Evolutionary conservation across 2,329 filamentous ascomycete genomes (phyloP).

Genomic region (Clonostachys byssicola): DNA sequence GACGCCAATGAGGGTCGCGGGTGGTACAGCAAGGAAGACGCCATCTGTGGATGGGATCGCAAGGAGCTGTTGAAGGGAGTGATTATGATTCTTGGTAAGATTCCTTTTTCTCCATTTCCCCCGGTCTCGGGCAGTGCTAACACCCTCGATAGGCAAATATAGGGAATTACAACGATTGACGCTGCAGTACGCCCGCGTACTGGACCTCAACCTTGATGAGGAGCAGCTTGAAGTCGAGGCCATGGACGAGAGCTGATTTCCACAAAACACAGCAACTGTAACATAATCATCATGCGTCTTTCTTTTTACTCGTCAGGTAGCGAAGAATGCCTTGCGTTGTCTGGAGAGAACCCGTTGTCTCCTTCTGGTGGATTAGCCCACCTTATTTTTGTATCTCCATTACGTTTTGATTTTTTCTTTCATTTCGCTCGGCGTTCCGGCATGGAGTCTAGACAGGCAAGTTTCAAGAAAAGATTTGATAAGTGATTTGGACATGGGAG

Average conservation of each 20-base stretch:
- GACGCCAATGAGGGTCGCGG: conserved; percentile 48
- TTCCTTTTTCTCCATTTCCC: neutral
- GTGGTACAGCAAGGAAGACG: conserved; percentile 64
- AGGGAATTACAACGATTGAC: conserved; percentile 89
- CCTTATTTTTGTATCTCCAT: too few relatives aligned
- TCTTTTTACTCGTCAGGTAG: too few relatives aligned
- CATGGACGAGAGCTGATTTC: conserved; percentile 23
- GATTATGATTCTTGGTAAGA: conserved; percentile 85
- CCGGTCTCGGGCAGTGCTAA: neutral
- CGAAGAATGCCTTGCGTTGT: too few relatives aligned
- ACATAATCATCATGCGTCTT: too few relatives aligned
- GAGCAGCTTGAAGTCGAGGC: conserved; percentile 35
- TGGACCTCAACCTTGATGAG: conserved; percentile 56
- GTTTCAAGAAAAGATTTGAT: too few relatives aligned
- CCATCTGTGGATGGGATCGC: conserved; percentile 87
- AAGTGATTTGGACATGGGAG: too few relatives aligned
- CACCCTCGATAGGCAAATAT: conserved; percentile 68
- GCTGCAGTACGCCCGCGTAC: conserved; percentile 87
- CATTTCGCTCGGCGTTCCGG: too few relatives aligned
- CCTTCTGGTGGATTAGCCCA: too few relatives aligned
- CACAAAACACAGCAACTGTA: too few relatives aligned
- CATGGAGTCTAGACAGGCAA: too few relatives aligned
- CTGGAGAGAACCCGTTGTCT: too few relatives aligned
- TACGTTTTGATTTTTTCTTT: too few relatives aligned
- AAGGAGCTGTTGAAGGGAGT: conserved; percentile 86